Base-by-base conservation (phyloP, 768 basidiomycete species). In the Boletellus ananas region DNA sequence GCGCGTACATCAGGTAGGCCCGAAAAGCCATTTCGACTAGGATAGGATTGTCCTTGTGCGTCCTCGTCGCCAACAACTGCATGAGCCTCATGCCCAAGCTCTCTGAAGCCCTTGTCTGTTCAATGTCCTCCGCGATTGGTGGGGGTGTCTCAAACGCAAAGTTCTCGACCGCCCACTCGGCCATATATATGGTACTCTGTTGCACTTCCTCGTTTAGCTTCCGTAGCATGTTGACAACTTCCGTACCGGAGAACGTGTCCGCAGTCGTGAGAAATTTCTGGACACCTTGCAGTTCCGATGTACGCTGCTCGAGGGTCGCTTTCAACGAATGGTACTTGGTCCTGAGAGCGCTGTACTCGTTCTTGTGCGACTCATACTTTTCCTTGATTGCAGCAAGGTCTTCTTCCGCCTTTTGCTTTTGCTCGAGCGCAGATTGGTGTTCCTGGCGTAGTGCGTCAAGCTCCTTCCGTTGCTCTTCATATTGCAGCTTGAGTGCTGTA, bases 181-280 rank as follows among this genome's bases (percentile, higher is more conserved):
- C 71, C 43, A 80, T 69, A 34, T 63, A 66, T 0, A 74, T 71
- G 9, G 75, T 71, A 12, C 64, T 68, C 51, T 80, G 76, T 39
- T 68, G 72, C 17, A 79, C 74, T 50, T 73, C 72, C 14, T 71
- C 60, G 51, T 80, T 76, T 35, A 81, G 59, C 16, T 63, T 65
- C 37, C 71, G 68, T 4, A 81, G 59, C 51, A 72, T 67, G 6
- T 59, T 56, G 27, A 72, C 60, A 6, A 80, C 70, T 29, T 83
- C 79, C 9, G 71, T 70, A 11, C 70, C 70, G 0, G 79, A 74
- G 36, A 70, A 62, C 1, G 58, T 34, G 51, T 79, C 76, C 7
- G 66, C 68, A 31, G 67, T 73, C 14, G 68, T 63, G 40, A 75
- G 59, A 64, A 75, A 80, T 43, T 52, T 65, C 55, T 76, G 76